Conservation (phyloP, 768 basidiomycete species). For the Tephrocybe sp. region DNA sequence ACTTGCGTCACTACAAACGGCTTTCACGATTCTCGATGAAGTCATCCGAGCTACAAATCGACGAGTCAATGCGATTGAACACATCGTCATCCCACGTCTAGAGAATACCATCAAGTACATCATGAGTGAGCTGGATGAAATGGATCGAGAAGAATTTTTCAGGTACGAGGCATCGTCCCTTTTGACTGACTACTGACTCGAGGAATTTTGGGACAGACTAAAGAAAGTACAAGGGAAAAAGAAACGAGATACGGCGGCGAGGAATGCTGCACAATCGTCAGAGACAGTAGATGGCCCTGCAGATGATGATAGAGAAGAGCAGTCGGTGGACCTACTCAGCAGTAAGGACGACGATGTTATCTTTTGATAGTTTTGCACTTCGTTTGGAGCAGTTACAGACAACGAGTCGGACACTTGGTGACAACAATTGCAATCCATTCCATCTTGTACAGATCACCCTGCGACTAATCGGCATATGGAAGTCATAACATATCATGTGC, state of each 20-base stretch:
- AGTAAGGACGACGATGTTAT: constrained; percentile 93
- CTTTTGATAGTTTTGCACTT: constrained; percentile 51
- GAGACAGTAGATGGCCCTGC: constrained; percentile 29
- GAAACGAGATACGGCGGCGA: constrained; percentile 71
- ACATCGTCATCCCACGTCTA: constrained; percentile 90
- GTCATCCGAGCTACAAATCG: constrained; percentile 99
- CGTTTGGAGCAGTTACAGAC: too few relatives aligned
- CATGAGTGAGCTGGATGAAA: constrained; percentile 95
- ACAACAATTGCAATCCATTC: not conserved
- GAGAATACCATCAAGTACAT: constrained; percentile 99
- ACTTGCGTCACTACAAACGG: constrained; percentile 93
- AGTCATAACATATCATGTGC: constrained; percentile 43
- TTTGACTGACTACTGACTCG: not conserved
- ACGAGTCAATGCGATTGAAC: constrained; percentile 97
- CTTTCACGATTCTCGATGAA: constrained; percentile 97
- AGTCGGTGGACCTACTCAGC: constrained; percentile 59
- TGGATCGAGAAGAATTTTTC: constrained; percentile 96
- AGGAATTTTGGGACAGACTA: constrained; percentile 47
- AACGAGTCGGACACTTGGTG: too few relatives aligned
- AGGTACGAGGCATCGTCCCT: constrained; percentile 44
- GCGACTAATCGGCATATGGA: not conserved
- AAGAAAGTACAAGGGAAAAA: constrained; percentile 99
- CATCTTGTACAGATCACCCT: not conserved
- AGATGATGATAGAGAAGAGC: constrained; percentile 39
- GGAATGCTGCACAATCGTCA: constrained; percentile 29